phyloP scores from a whole-genome alignment of 2,329 filamentous ascomycete genomes.

The Colletotrichum sp. region DNA sequence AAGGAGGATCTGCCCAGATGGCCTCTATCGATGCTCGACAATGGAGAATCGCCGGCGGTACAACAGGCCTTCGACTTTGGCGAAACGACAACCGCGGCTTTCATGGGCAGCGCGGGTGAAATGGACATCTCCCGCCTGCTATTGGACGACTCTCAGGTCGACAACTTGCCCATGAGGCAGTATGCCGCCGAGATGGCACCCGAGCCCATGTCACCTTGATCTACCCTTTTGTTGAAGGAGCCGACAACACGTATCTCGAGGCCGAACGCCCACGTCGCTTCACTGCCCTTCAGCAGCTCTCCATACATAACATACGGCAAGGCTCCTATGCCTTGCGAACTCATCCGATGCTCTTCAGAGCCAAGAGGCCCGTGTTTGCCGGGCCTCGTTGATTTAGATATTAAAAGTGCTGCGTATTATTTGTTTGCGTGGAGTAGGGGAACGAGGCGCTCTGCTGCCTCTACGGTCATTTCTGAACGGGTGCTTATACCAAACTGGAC shows the following conservation, averaged over 20 bases:
- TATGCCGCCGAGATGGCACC: constrained; percentile 26
- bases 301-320: neutral
- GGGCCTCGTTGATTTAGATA: neutral
- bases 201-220: constrained; percentile 9
- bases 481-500: constrained; percentile 10
- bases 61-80: constrained; percentile 47
- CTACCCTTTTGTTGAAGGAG: neutral
- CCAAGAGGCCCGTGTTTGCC: neutral
- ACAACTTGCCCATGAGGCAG: constrained; percentile 28
- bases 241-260: neutral
- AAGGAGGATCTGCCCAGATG: constrained; percentile 54
- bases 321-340: neutral
- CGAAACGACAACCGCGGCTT: constrained; percentile 43
- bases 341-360: neutral
- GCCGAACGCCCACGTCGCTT: neutral
- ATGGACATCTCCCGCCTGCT: constrained; percentile 68
- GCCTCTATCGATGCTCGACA: constrained; percentile 40
- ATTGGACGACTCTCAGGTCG: constrained; percentile 54
- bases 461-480: constrained; percentile 19
- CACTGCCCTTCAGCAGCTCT: neutral
- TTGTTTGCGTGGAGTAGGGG: constrained; percentile 16
- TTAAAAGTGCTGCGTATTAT: constrained; percentile 9
- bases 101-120: constrained; percentile 51
- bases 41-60: constrained; percentile 26
- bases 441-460: neutral